Conservation (phyloP, 441 rosid species). For the Macaranga tanarius region DNA sequence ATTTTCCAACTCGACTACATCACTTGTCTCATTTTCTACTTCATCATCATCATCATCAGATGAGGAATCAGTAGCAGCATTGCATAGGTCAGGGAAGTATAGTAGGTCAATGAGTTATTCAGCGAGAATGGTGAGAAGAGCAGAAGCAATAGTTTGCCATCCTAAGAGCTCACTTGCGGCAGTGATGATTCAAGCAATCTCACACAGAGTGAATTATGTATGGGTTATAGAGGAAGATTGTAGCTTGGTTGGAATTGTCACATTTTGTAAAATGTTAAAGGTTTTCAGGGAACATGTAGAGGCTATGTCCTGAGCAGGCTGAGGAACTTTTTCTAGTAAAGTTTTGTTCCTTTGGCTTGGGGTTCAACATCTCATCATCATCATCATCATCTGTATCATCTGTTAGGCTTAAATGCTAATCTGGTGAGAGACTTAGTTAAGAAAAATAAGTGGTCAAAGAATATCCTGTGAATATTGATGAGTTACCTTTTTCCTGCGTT, state of each 20-base stretch:
- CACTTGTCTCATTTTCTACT: constrained; percentile 19
- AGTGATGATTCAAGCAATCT: constrained; percentile 87
- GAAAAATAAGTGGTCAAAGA: constrained; percentile 6
- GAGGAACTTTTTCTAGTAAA: constrained; percentile 4
- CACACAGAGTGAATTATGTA: constrained; percentile 79
- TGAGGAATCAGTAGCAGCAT: constrained; percentile 45
- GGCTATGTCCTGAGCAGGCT: constrained; percentile 23
- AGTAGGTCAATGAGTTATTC: constrained; percentile 69
- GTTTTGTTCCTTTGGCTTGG: constrained; percentile 6
- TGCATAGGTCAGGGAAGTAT: constrained; percentile 31
- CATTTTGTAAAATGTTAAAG: constrained; percentile 60
- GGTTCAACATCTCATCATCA: background rate
- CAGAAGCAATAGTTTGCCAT: constrained; percentile 86
- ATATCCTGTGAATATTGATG: background rate
- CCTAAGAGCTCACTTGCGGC: constrained; percentile 83
- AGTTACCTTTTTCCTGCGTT: background rate
- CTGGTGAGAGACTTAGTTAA: background rate
- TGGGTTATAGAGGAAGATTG: constrained; percentile 82
- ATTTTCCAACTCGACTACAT: constrained; percentile 27
- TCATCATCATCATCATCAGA: constrained; percentile 62
- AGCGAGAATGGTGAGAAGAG: constrained; percentile 72
- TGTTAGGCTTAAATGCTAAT: background rate
- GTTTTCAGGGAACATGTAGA: constrained; percentile 67
- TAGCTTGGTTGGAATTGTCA: constrained; percentile 79
- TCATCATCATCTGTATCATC: background rate